These are phyloP conservation scores for Cymbopogon flexuosus DNA, from an alignment of 202 grass and related monocot genomes.

Conservation along the genomic window DNA sequence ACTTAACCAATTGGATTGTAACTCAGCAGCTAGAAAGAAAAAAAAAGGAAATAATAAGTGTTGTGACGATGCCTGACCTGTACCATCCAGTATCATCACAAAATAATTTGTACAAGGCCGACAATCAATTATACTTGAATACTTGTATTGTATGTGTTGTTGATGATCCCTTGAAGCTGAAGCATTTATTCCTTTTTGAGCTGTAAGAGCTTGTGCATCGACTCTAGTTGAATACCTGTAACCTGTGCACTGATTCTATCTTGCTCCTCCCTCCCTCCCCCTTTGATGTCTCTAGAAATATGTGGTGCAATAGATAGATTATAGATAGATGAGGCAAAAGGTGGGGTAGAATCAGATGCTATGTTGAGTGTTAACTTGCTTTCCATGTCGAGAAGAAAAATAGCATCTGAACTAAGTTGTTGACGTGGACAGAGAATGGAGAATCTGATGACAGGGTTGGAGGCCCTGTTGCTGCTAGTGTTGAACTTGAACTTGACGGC, in stretches of 20 bases:
- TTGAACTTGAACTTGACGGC: neutral
- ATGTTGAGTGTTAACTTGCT: neutral
- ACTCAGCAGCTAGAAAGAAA: neutral
- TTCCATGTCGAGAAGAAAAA: neutral
- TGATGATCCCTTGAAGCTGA: neutral
- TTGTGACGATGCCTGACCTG: neutral
- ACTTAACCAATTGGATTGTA: conserved; percentile 27
- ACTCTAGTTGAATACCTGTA: neutral
- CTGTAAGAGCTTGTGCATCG: neutral
- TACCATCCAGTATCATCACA: neutral
- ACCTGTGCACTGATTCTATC: neutral
- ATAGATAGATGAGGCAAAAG: too few species aligned
- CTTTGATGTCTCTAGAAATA: neutral
- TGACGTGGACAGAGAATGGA: neutral
- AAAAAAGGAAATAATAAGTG: neutral
- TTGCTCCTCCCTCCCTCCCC: neutral
- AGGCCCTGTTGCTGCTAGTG: neutral
- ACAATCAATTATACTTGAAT: neutral
- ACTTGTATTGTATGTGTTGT: neutral
- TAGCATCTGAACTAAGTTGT: neutral
- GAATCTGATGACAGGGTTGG: neutral
- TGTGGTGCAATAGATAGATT: neutral
- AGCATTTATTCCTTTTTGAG: neutral
- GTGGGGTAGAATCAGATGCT: neutral
- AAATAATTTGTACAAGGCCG: neutral